phyloP scores from a whole-genome alignment of 495 filamentous ascomycete species.

The Pseudomonodictys pantanalensis region DNA sequence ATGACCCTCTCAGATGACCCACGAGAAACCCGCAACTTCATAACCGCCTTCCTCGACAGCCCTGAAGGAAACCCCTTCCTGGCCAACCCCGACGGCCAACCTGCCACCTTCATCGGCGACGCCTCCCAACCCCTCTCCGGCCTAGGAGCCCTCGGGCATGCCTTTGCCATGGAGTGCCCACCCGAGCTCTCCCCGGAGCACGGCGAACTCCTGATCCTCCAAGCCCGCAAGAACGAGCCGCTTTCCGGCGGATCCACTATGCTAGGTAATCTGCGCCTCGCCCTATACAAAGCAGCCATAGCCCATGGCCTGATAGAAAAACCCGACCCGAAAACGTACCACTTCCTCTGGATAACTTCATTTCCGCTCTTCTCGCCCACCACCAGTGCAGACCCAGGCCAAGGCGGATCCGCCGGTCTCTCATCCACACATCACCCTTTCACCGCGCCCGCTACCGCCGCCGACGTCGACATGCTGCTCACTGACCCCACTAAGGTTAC shows the following conservation, averaged over 20 bases:
- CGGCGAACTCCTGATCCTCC: constrained; percentile 75
- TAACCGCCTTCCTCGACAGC: constrained; percentile 64
- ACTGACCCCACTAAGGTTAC: constrained; percentile 67
- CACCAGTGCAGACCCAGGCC: constrained; percentile 69
- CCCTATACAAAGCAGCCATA: constrained; percentile 66
- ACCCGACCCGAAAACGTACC: constrained; percentile 49
- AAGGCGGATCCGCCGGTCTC: constrained; percentile 75
- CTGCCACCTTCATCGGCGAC: constrained; percentile 73
- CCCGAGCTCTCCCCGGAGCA: constrained; percentile 55
- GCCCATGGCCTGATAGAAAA: constrained; percentile 54
- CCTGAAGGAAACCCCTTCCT: constrained; percentile 60
- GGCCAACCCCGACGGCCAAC: constrained; percentile 64
- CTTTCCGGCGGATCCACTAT: constrained; percentile 69
- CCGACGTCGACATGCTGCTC: constrained; percentile 71
- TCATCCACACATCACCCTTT: constrained; percentile 94
- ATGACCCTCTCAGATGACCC: constrained; percentile 51
- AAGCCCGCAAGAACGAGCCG: constrained; percentile 65
- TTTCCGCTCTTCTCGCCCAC: constrained; percentile 87
- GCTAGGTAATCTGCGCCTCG: constrained; percentile 72
- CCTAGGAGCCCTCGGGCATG: constrained; percentile 69
- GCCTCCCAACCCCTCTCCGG: constrained; percentile 67
- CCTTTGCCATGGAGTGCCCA: constrained; percentile 60
- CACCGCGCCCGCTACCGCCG: constrained; percentile 72
- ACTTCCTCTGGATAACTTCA: constrained; percentile 78
- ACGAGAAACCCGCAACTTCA: constrained; percentile 54